Evolutionary conservation across 108 stramenopile genomes (phyloP).

Genomic region (Pseudonitzschia multiseries): DNA sequence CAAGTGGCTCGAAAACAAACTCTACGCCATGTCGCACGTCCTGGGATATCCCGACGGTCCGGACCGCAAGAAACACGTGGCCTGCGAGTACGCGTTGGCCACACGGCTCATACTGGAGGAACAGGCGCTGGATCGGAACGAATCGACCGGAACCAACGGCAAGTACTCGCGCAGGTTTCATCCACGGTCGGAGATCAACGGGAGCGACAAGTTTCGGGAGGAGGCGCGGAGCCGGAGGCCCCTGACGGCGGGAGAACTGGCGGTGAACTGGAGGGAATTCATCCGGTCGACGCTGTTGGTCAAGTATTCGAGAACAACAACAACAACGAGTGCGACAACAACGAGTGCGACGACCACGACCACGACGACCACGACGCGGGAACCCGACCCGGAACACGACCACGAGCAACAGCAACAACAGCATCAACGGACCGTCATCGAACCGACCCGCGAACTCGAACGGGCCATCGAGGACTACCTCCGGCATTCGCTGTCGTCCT

Average conservation of each 20-base stretch:
- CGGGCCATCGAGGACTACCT: slow-evolving; percentile 7
- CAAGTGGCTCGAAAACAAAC: slow-evolving; percentile 26
- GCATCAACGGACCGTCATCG: no score
- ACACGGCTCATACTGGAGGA: slow-evolving; percentile 61
- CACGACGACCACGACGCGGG: no score
- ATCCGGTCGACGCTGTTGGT: slow-evolving; percentile 9
- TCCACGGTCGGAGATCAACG: slow-evolving; percentile 27
- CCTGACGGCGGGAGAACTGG: slow-evolving; percentile 68
- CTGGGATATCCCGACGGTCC: background rate
- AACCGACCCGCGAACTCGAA: background rate
- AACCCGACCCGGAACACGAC: no score
- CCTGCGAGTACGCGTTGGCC: slow-evolving; percentile 44
- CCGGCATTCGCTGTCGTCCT: background rate
- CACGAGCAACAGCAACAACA: no score
- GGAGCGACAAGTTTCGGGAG: slow-evolving; percentile 7
- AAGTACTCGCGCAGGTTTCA: slow-evolving; percentile 64
- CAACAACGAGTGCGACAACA: no score
- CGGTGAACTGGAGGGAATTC: slow-evolving; percentile 55
- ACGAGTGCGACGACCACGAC: no score
- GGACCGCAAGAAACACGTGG: background rate
- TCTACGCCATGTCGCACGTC: slow-evolving; percentile 20
- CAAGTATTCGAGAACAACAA: slow-evolving; percentile 16
- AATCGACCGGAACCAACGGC: slow-evolving; percentile 56
- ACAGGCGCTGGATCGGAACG: slow-evolving; percentile 55
- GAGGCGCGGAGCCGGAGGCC: slow-evolving; percentile 38